Base-by-base conservation (phyloP, 108 stramenopile genomes). In the Skeletonema grethae region DNA sequence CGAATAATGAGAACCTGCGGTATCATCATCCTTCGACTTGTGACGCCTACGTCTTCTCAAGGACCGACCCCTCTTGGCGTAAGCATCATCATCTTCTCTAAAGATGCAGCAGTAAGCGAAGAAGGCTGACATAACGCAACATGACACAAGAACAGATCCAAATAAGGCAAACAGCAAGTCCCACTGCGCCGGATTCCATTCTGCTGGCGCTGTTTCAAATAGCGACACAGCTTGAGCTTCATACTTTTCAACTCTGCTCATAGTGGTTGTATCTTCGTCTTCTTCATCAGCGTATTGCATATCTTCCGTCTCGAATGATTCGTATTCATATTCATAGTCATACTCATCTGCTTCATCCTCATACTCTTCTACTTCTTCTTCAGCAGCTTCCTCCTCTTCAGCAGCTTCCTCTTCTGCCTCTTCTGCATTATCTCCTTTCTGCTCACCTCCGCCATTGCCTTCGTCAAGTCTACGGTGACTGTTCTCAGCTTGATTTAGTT, bases 101-200 rank as follows among this genome's bases (percentile, higher is more conserved):
- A 53, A 53, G 50, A 53, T 53, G 22, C 50, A 53, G 50, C 50
- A 53, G 50, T 53, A 53, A 53, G 50, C 50, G 50, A 53, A 53
- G 20, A 53, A 53, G 8, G 50, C 50, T 22, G 50, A 53, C 18
- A 53, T 1, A 22, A 53, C 50, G 22, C 50, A 53, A n/a, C 50
- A 53, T 2, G 50, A n/a, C 18, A 53, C 50, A 7, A 53, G 50
- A 24, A 53, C n/a, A 53, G 50, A 3, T 22, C 50, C 50, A 22
- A 53, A 53, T 22, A 53, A 53, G 8, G 50, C 50, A 8, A 53
- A 53, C 20, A 53, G 22, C 50, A 53, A 22, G 50, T 53, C 50
- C 50, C 50, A 53, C 20, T 53, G 50, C 6, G 22, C 50, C 2
- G 22, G 5, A 22, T 22, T 53, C 50, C 50, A 53, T 24, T 53